Base-by-base conservation (phyloP, 1,139 yeast genomes). In the Magnusiomyces tetraspermus region DNA sequence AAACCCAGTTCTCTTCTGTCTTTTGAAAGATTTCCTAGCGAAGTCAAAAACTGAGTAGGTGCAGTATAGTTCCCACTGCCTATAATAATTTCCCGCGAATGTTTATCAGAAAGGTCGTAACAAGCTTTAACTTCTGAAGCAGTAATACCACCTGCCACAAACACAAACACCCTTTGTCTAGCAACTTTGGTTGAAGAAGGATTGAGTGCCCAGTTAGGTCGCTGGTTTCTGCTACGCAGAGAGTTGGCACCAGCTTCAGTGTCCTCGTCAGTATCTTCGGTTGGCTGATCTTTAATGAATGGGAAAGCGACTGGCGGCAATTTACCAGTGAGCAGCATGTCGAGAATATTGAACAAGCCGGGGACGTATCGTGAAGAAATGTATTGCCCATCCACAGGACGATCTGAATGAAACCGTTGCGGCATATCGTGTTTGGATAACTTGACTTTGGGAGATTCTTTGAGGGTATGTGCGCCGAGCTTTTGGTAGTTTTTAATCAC, bases 111-210 rank as follows among this genome's bases (percentile, higher is more conserved):
- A 49, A 89, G 74, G 60, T 87, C 94, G 61, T 87, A 84, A 15
- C 84, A 82, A 4, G 88, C 76, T 55, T 94, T 77, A 45, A 85
- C 71, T 66, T 94, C 99, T 2, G 90, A 78, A 59, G 84, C 80
- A 0, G 97, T 88, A 42, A 86, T 71, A 11, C 98, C 98, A 23
- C 99, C 99, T 1, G 94, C 85, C 41, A 89, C 78, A 64, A 82
- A 92, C 56, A 89, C 80, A 60, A 90, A 79, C 8, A 90, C 75
- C 48, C 92, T 71, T 62, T 86, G 95, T 59, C 79, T 77, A 46
- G 80, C 77, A n/a, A 76, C 72, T 46, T 63, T 70, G 45, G 58
- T 67, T 46, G 71, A 66, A 2, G 81, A 73, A 15, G 77, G 72
- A 55, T 75, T 77, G 15, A 51, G 50, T 1, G 94, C 89, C 95